A percentile compares a stretch with the other conserved stretches of the same genome.
Conservation (phyloP, 2,329 filamentous ascomycete genomes). For the Alternaria sp. region DNA sequence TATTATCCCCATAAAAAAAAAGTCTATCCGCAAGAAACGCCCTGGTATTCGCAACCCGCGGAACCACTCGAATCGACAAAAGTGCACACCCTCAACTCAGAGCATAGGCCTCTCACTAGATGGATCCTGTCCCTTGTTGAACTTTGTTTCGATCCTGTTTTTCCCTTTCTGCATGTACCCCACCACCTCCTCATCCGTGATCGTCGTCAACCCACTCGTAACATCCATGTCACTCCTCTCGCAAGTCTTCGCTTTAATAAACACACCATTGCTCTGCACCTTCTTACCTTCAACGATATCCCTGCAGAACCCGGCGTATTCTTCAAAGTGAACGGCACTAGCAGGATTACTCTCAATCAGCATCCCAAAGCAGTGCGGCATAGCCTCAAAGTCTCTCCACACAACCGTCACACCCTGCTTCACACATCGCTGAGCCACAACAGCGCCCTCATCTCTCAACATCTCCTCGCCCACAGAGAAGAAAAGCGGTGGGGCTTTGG, state of each 20-base stretch:
- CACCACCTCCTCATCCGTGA: conserved; percentile 45
- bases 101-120: conserved; percentile 37
- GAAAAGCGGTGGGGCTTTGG: conserved; percentile 70
- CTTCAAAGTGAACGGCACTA: conserved; percentile 46
- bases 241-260: conserved; percentile 45
- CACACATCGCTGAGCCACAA: conserved; percentile 66
- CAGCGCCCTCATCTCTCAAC: conserved; percentile 72
- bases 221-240: conserved; percentile 39
- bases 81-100: not conserved
- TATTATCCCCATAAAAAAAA: not conserved
- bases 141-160: conserved; percentile 34
- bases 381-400: conserved; percentile 79
- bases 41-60: not conserved
- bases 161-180: conserved; percentile 40
- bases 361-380: conserved; percentile 75
- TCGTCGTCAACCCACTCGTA: conserved; percentile 28
- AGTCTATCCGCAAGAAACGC: not conserved
- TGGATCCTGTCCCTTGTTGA: conserved; percentile 27
- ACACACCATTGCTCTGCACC: conserved; percentile 33
- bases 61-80: not conserved
- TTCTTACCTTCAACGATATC: conserved; percentile 37
- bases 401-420: conserved; percentile 68
- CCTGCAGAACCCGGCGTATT: conserved; percentile 48
- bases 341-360: conserved; percentile 50
- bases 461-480: conserved; percentile 76